Base-by-base conservation (phyloP, 176 grass and related monocot species). In the Eremochloa ophiuroides region DNA sequence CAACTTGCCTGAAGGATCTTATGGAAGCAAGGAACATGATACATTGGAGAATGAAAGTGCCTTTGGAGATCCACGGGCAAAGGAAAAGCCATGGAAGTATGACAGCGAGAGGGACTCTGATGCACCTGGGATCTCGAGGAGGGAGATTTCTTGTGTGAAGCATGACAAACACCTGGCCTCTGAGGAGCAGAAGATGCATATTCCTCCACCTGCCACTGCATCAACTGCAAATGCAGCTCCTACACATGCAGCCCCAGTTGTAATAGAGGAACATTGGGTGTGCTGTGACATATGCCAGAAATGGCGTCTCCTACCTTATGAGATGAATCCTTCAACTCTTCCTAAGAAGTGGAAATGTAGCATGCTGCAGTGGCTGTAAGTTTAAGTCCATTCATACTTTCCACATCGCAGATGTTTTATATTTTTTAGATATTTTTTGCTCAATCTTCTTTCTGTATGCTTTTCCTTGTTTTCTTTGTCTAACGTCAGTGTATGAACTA, bases 321-420 rank as follows among this genome's bases (percentile, higher is more conserved):
- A 90, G 65, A 90, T 83, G 47, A 80, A 91, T 84, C 85, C 85
- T 66, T 86, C 78, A 61, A 62, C 51, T 75, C 93, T 99, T 59
- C 93, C 93, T 8, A 88, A 89, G 76, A 93, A 95, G 76, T 99
- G 96, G 96, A 94, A 89, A 44, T 99, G 96, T 63, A 95, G 87
- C 76, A 86, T 99, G 88, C 93, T 88, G 50, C 81, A 86, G 11
- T 99, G 96, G 96, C 93, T 99, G 96, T 99, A 91, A 99, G 96
- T 95, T 85, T 38, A 77, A 79, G 33, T 71, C 63, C 61, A 82
- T 47, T 53, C 30, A 84, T 72, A 30, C 42, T 72, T 72, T 16
- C 44, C 69, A 40, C 18, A 29, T 40, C n/a, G 0, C 58, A 18
- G 5, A 70, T 11, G 2, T 15, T 62, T 62, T 76, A 10, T 60